phyloP scores from a whole-genome alignment of 495 filamentous ascomycete genomes.

The Penicillium salamii region DNA sequence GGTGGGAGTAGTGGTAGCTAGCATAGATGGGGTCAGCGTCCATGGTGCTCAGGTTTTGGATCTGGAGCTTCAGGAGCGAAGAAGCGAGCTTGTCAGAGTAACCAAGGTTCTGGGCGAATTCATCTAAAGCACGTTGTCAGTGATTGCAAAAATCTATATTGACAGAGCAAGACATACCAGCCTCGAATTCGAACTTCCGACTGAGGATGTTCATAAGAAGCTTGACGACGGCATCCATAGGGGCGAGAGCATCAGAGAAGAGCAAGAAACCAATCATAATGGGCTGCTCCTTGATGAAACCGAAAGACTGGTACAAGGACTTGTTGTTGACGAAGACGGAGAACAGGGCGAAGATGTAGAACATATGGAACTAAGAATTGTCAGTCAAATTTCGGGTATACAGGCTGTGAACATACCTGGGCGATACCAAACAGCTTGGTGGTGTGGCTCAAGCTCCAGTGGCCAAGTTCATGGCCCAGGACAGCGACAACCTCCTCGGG shows the following conservation, averaged over 20 bases:
- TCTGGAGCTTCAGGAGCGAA: slow-evolving; percentile 93
- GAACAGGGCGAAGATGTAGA: slow-evolving; percentile 95
- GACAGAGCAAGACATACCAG: slow-evolving; percentile 54
- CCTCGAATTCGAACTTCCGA: slow-evolving; percentile 91
- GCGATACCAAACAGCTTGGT: slow-evolving; percentile 87
- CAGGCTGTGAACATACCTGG: slow-evolving; percentile 54
- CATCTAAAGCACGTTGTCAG: slow-evolving; percentile 43
- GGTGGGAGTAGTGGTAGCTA: slow-evolving; percentile 96
- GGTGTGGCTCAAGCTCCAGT: slow-evolving; percentile 95
- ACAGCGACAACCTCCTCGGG: slow-evolving; percentile 92
- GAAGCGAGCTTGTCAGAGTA: slow-evolving; percentile 81
- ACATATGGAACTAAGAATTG: slow-evolving; percentile 69
- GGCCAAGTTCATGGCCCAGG: slow-evolving; percentile 90
- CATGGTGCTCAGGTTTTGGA: slow-evolving; percentile 97
- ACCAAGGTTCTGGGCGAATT: slow-evolving; percentile 81
- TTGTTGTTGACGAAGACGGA: slow-evolving; percentile 95
- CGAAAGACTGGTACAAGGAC: slow-evolving; percentile 86
- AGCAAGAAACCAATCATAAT: slow-evolving; percentile 96
- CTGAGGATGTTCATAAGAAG: slow-evolving; percentile 94
- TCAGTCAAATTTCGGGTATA: neutral
- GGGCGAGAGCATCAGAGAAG: slow-evolving; percentile 89
- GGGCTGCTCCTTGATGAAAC: slow-evolving; percentile 79
- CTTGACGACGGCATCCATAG: slow-evolving; percentile 89
- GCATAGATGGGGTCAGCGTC: slow-evolving; percentile 98
- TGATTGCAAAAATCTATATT: neutral